Conservation (phyloP, 257 asterid species). For the Ehretia macrophylla region DNA sequence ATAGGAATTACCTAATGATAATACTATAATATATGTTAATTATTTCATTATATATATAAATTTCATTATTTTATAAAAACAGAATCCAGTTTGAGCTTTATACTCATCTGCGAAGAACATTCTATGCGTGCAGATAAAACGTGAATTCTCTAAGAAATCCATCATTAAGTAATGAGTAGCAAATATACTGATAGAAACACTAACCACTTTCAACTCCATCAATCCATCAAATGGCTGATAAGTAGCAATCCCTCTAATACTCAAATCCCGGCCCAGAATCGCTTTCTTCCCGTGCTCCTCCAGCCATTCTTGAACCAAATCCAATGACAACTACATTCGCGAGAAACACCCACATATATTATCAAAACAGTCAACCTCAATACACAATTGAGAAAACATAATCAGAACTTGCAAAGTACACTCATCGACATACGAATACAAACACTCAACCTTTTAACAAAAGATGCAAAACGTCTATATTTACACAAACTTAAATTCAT, state of each 20-base stretch:
- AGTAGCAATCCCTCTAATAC: slow-evolving; percentile 34
- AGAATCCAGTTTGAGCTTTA: no score
- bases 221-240: slow-evolving; percentile 65
- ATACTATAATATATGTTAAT: no score
- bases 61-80: no score
- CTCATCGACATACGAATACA: slow-evolving; percentile 6
- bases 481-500: neutral
- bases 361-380: neutral
- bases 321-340: slow-evolving; percentile 38
- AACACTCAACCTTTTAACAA: neutral
- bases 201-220: slow-evolving; percentile 55
- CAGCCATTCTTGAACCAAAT: slow-evolving; percentile 59
- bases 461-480: no score
- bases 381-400: neutral
- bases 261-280: slow-evolving; percentile 28
- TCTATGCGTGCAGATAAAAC: no score
- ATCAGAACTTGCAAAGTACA: neutral
- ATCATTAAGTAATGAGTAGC: neutral
- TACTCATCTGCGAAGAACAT: no score
- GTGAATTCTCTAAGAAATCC: no score
- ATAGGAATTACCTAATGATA: no score
- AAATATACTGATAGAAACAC: neutral
- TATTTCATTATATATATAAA: no score
- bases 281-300: slow-evolving; percentile 33
- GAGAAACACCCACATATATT: slow-evolving; percentile 8